Base-by-base conservation (phyloP, 306 rosid genomes). In the Fragaria vesca region DNA sequence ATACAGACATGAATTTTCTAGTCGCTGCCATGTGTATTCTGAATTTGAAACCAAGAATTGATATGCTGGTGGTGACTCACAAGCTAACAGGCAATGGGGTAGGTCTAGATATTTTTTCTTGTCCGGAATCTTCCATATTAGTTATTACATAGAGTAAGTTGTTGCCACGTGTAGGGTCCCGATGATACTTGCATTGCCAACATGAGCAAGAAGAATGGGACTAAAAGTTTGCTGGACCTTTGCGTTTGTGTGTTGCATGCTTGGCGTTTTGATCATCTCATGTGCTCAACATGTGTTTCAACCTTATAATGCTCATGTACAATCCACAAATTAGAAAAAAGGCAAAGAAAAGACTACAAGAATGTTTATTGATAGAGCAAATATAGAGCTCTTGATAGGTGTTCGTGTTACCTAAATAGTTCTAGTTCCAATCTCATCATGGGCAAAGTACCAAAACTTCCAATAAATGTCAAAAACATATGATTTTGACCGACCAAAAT, bases 391-490 rank as follows among this genome's bases (percentile, higher is more conserved):
- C 21, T 2, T n/a, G 62, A 12, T n/a, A n/a, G 30, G 62, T 55
- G 26, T 8, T n/a, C 4, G 16, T 57, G 15, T 57, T 21, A 8
- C 2, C 2, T 21, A 18, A 26, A 21, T 12, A 57, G 6, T 21
- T 20, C 12, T 55, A n/a, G 13, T 8, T 0, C 5, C 28, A 8
- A 55, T 9, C 12, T 55, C 3, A 10, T n/a, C 13, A 6, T n/a
- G 62, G 2, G 12, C 30, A n/a, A 6, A n/a, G 12, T 55, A 8
- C 61, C 12, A 20, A 20, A 20, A 20, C 12, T 20, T n/a, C 0
- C 5, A 3, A n/a, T 12, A 55, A 20, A 57, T 9, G 13, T 3
- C 0, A 3, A 0, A 0, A 0, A 3, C 11, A 3, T 9, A 21
- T 24, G 2, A 8, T 3, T 2, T 57, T 0, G 58, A 1, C 10